Conservation (phyloP, 2,329 filamentous ascomycete species). For the Calonectria pteridis region DNA sequence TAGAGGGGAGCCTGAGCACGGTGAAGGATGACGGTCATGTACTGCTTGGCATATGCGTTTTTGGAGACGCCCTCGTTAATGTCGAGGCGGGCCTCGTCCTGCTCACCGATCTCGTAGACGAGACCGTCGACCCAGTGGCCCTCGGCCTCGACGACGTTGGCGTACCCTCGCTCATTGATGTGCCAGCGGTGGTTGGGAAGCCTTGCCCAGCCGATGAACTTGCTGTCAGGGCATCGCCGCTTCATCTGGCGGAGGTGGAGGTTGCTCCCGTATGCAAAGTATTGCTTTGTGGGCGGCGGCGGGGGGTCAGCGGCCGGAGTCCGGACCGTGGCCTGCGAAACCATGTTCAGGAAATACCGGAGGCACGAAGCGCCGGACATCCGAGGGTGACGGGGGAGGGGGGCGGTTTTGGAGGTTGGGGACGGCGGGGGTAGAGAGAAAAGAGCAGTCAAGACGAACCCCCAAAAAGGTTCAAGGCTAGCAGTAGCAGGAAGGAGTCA, state of each 20-base stretch:
- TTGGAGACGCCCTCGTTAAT: constrained; percentile 56
- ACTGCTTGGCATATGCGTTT: constrained; percentile 53
- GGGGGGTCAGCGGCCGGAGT: constrained; percentile 34
- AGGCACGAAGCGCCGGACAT: constrained; percentile 40
- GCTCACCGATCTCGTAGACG: constrained; percentile 53
- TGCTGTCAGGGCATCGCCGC: constrained; percentile 56
- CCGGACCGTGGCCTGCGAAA: constrained; percentile 31
- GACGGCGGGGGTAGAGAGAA: constrained; percentile 1
- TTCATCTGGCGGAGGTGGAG: constrained; percentile 60
- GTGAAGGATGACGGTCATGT: constrained; percentile 49
- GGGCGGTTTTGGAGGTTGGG: constrained; percentile 12
- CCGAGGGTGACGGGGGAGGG: constrained; percentile 25
- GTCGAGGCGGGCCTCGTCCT: constrained; percentile 55
- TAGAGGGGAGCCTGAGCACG: constrained; percentile 50
- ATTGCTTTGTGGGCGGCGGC: constrained; percentile 48
- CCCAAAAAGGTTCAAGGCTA: constrained; percentile 2
- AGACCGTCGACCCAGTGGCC: constrained; percentile 56
- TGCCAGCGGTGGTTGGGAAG: constrained; percentile 58
- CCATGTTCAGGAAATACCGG: constrained; percentile 42
- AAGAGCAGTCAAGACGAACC: constrained; percentile 9
- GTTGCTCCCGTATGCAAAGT: constrained; percentile 63
- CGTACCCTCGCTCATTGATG: constrained; percentile 62
- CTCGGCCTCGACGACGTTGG: constrained; percentile 54
- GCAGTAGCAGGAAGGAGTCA: not conserved
- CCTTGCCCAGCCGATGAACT: constrained; percentile 53